These are phyloP conservation scores for Nicotiana obtusifolia DNA, from an alignment of 257 asterid genomes.

Conservation along the genomic window DNA sequence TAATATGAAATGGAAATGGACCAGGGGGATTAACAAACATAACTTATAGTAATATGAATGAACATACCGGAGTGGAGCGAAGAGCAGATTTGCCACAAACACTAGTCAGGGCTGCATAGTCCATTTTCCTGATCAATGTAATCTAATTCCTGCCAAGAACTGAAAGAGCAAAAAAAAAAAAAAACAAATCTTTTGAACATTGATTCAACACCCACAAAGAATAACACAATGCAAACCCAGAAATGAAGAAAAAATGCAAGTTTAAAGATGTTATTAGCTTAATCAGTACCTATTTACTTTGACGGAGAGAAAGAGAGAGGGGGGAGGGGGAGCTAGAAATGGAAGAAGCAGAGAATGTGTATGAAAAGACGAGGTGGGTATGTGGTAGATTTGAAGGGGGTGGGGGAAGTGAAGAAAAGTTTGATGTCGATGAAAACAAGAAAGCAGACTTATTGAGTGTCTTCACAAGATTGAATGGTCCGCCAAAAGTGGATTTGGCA, in stretches of 20 bases:
- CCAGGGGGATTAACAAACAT: background rate
- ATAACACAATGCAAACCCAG: background rate
- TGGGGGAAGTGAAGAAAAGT: no score
- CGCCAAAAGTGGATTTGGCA: conserved; percentile 19
- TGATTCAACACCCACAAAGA: background rate
- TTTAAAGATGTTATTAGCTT: background rate
- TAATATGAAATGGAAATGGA: background rate
- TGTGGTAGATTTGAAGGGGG: conserved; percentile 17
- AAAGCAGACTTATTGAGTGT: background rate
- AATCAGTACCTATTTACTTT: background rate
- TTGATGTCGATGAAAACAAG: conserved; percentile 32
- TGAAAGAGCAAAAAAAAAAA: background rate
- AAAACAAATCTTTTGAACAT: background rate
- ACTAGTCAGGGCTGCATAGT: conserved; percentile 12
- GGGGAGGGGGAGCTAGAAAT: background rate
- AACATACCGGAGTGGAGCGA: background rate
- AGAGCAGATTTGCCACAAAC: conserved; percentile 13
- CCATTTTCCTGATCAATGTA: conserved; percentile 4
- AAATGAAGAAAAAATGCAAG: background rate
- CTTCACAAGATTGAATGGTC: conserved; percentile 18
- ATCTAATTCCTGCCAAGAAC: background rate
- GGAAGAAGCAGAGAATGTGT: background rate
- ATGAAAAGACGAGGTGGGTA: background rate
- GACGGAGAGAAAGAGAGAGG: background rate
- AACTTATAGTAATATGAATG: background rate